phyloP scores from a whole-genome alignment of 345 rosid genomes.

The Salix koriyanagi region DNA sequence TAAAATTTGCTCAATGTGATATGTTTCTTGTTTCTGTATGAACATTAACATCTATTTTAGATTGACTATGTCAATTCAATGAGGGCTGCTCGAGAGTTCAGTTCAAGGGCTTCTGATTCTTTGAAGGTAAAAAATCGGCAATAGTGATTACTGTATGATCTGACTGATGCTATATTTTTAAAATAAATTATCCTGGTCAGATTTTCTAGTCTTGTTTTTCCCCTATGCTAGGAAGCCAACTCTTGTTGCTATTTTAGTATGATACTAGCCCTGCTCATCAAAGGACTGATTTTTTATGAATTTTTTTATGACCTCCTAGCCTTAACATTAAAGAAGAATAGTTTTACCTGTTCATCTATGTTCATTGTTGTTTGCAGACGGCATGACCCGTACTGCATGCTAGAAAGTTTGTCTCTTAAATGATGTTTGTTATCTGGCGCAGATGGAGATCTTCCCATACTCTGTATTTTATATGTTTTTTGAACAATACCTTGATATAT shows the following conservation, averaged over 20 bases:
- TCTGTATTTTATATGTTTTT: conserved; percentile 98
- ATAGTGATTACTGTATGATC: neutral
- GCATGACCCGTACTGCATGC: neutral
- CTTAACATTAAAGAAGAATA: neutral
- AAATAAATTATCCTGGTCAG: neutral
- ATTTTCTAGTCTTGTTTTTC: neutral
- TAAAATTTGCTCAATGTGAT: conserved; percentile 3
- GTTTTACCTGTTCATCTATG: conserved; percentile 6
- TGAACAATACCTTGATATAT: conserved; percentile 96
- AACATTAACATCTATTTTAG: conserved; percentile 32
- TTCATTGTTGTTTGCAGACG: neutral
- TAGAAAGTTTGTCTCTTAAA: neutral
- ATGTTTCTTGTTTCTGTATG: conserved; percentile 5
- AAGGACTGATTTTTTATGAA: neutral
- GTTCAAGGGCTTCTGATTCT: conserved; percentile 66
- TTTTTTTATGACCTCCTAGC: neutral
- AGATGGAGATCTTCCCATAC: conserved; percentile 96
- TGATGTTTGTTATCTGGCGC: conserved; percentile 30
- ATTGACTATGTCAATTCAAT: conserved; percentile 81
- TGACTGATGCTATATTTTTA: neutral
- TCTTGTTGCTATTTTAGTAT: neutral
- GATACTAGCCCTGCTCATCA: neutral
- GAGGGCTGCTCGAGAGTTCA: conserved; percentile 88
- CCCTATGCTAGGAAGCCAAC: neutral
- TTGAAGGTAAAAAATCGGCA: conserved; percentile 52